Base-by-base conservation (phyloP, 768 basidiomycete species). In the Rhizopogon vinicolor region DNA sequence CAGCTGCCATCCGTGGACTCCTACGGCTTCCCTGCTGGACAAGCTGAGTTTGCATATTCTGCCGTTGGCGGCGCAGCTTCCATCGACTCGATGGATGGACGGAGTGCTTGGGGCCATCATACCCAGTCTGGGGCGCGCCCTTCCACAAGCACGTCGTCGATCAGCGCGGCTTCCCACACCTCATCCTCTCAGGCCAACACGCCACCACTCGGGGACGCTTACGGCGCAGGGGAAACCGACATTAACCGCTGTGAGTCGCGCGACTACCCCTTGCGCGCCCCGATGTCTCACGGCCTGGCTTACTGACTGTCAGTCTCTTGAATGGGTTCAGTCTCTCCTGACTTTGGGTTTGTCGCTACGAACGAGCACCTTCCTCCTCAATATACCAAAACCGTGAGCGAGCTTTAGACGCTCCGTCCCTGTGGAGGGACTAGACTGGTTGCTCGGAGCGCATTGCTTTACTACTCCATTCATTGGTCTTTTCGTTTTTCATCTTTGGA, bases 291-390 rank as follows among this genome's bases (percentile, higher is more conserved):
- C 68, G 65, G 69, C 64, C 73, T 74, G 66, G 65, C 70, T 75
- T 77, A 78, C 76, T 79, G 74, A 80, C 74, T 54, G 56, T 51
- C 66, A 74, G 72, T 76, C 70, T 72, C 64, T 65, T 69, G 63
- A 69, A 70, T 53, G 69, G 65, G 22, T 42, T 28, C 73, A 86
- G 89, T 86, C 81, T 87, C 88, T 65, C 89, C 89, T 72, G 88
- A 90, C 78, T 90, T 89, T 76, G 89, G 86, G 58, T 91, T 83
- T 74, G 87, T 90, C 65, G 78, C 80, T 64, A 86, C 90, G 86
- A 88, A 84, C 71, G 88, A 89, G 68, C 86, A 89, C 65, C 71
- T 89, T 54, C 79, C 83, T 52, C 76, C 78, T 62, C 78, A 82
- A 62, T 86, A 85, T 76, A 78, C 73, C 73, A 86, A 86, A 64